Percentiles rank a stretch among this genome's conserved stretches.
Conservation (phyloP, 805 yeast species). For the Starmerella bombi region DNA sequence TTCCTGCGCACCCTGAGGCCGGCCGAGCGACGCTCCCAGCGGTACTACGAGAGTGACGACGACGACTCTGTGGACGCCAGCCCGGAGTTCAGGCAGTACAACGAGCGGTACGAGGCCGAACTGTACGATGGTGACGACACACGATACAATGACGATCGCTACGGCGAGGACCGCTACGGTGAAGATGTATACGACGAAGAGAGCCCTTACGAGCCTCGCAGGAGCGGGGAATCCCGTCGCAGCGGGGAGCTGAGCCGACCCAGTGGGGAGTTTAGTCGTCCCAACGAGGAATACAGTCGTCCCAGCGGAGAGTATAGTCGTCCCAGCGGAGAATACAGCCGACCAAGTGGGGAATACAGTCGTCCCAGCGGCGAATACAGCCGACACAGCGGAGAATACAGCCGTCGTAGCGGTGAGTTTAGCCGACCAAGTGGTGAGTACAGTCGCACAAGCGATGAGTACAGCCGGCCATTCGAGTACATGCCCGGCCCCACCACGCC, state of each 20-base stretch:
- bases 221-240: too few relatives aligned
- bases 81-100: background rate
- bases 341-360: background rate
- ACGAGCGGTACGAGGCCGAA: background rate
- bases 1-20: conserved; percentile 25
- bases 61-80: background rate
- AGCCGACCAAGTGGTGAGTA: background rate
- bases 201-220: too few relatives aligned
- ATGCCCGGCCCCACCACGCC: too few relatives aligned
- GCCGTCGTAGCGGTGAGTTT: background rate
- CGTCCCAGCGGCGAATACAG: background rate
- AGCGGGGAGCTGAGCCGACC: background rate
- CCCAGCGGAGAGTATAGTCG: background rate
- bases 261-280: background rate
- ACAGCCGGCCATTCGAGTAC: background rate
- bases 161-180: background rate
- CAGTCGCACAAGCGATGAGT: background rate
- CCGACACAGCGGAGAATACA: background rate
- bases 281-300: background rate
- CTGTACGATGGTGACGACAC: conserved; percentile 1
- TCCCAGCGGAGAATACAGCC: background rate
- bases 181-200: too few relatives aligned
- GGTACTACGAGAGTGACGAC: conserved; percentile 3
- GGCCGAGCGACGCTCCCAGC: background rate
- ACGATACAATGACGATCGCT: conserved; percentile 3